Percentiles rank a stretch among this genome's conserved stretches.
These are phyloP conservation scores for Pelargonium fulgidum DNA, from an alignment of 441 rosid genomes.

Conservation along the genomic window DNA sequence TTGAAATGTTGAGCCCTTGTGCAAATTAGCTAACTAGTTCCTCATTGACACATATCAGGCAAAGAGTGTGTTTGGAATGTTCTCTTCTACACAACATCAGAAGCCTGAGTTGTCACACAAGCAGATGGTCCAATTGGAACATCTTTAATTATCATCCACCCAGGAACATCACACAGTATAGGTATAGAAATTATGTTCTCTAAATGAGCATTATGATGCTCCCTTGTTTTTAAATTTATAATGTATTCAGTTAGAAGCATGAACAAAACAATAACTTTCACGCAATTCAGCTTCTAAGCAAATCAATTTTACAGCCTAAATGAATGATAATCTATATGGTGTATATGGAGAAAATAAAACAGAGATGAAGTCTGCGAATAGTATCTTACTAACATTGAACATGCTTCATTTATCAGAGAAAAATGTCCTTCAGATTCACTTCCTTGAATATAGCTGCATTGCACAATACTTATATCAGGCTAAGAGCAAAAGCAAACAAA, in stretches of 20 bases:
- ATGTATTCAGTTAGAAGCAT: background rate
- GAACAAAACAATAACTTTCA: background rate
- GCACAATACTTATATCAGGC: conserved; percentile 15
- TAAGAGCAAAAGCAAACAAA: conserved; percentile 18
- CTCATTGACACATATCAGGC: too few relatives aligned
- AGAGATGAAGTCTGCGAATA: conserved; percentile 3
- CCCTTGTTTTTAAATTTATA: background rate
- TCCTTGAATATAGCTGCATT: conserved; percentile 82
- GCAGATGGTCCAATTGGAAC: background rate
- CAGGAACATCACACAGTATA: background rate
- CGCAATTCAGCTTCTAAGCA: too few relatives aligned
- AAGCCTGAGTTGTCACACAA: background rate
- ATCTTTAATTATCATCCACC: background rate
- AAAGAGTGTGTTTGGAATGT: too few relatives aligned
- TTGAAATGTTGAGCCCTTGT: too few relatives aligned
- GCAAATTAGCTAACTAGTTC: too few relatives aligned
- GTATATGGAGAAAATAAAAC: background rate
- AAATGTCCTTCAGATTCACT: conserved; percentile 90
- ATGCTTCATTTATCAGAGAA: conserved; percentile 86
- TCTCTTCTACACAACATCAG: too few relatives aligned
- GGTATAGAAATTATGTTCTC: background rate
- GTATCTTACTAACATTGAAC: conserved; percentile 74
- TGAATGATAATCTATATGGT: background rate
- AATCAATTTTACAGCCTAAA: background rate
- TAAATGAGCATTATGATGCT: background rate